A percentile compares a stretch with the other conserved stretches of the same genome.
These are phyloP conservation scores for Penicillium macrosclerotiorum DNA, from an alignment of 495 filamentous ascomycete genomes.

Conservation along the genomic window DNA sequence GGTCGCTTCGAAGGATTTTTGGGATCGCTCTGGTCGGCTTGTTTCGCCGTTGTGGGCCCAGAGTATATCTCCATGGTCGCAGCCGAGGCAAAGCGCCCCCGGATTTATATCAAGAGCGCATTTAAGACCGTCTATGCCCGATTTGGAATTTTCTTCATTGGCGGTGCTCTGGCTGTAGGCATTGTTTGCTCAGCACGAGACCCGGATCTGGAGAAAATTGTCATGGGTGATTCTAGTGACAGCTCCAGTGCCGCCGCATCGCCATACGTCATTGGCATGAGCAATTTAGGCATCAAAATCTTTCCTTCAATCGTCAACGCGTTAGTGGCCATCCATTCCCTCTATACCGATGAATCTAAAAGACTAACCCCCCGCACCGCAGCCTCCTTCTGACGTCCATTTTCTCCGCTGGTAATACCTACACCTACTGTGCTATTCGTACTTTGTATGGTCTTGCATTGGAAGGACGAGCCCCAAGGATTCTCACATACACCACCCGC, in stretches of 20 bases:
- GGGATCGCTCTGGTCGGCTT: constrained; percentile 57
- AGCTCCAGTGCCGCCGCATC: constrained; percentile 58
- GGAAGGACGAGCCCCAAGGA: constrained; percentile 60
- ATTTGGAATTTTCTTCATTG: constrained; percentile 71
- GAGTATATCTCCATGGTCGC: constrained; percentile 82
- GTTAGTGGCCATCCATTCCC: constrained; percentile 7
- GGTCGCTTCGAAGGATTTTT: constrained; percentile 74
- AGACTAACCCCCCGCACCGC: not conserved
- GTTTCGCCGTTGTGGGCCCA: constrained; percentile 51
- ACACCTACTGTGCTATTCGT: constrained; percentile 76
- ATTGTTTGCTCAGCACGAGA: constrained; percentile 62
- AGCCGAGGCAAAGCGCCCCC: constrained; percentile 72
- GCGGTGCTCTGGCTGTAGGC: constrained; percentile 66
- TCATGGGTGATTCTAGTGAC: constrained; percentile 29
- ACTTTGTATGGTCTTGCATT: constrained; percentile 71
- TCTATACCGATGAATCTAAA: not conserved
- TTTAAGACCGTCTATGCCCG: constrained; percentile 76
- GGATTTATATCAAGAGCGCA: constrained; percentile 52
- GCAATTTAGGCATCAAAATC: constrained; percentile 57
- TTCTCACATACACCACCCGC: constrained; percentile 52
- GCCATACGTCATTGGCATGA: constrained; percentile 84
- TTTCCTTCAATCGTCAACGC: constrained; percentile 31
- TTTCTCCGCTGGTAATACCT: constrained; percentile 82
- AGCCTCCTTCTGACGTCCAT: constrained; percentile 65
- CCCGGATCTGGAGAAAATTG: constrained; percentile 43